phyloP scores from a whole-genome alignment of 2,329 filamentous ascomycete genomes.

The Fonsecaea nubica region DNA sequence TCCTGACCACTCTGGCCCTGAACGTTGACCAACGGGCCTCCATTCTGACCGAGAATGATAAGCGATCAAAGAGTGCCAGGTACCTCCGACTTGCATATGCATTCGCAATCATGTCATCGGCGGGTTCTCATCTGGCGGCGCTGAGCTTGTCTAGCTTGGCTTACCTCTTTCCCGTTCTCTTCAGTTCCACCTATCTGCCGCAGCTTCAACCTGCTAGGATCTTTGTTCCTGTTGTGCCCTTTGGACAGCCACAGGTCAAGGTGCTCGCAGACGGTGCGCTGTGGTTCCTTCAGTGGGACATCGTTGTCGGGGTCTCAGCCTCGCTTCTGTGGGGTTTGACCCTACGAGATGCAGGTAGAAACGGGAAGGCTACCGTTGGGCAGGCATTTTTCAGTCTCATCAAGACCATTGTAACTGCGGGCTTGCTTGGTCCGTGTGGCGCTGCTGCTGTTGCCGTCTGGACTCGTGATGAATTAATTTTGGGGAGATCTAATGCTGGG shows the following conservation, averaged over 20 bases:
- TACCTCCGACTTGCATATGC: constrained; percentile 50
- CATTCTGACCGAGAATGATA: constrained; percentile 33
- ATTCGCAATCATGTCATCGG: constrained; percentile 50
- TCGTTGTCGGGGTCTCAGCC: constrained; percentile 52
- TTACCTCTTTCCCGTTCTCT: constrained; percentile 46
- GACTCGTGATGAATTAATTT: constrained; percentile 57
- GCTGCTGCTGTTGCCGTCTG: constrained; percentile 56
- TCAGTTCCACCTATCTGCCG: constrained; percentile 44
- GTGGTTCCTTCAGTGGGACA: constrained; percentile 58
- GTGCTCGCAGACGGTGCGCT: constrained; percentile 52
- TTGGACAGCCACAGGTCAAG: constrained; percentile 42
- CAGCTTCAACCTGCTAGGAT: constrained; percentile 50
- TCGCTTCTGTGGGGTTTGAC: constrained; percentile 55
- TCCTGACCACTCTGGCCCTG: constrained; percentile 42
- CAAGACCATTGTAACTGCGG: constrained; percentile 47
- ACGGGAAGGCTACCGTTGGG: constrained; percentile 40
- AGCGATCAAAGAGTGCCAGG: constrained; percentile 42
- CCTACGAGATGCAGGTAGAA: constrained; percentile 45
- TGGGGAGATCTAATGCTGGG: constrained; percentile 44
- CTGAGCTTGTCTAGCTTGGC: constrained; percentile 52
- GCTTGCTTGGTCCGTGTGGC: constrained; percentile 54
- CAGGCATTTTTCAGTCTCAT: constrained; percentile 43
- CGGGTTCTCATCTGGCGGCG: constrained; percentile 50
- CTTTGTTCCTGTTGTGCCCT: constrained; percentile 48
- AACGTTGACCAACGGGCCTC: constrained; percentile 41